Evolutionary conservation across 73 alveolate species (phyloP).

Genomic region (Uronychia setigera): DNA sequence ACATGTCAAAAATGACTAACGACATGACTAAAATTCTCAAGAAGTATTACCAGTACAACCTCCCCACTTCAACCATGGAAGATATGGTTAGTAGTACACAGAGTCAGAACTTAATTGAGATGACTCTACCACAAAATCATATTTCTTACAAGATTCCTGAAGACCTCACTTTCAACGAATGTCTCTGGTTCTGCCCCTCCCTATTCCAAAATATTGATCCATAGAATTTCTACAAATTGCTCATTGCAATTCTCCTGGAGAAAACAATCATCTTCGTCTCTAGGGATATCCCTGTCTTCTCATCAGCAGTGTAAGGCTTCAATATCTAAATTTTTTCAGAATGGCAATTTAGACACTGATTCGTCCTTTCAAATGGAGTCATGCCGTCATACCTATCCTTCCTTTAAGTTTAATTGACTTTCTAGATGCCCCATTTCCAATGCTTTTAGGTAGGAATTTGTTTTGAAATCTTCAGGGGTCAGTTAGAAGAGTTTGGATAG

Average conservation of each 20-base stretch:
- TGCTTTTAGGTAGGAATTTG: not conserved
- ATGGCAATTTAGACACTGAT: not conserved
- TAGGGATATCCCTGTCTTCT: not conserved
- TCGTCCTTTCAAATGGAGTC: not conserved
- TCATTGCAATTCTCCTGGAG: not conserved
- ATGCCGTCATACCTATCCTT: not conserved
- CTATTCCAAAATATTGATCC: not conserved
- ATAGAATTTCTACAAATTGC: not conserved
- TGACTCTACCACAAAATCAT: not conserved
- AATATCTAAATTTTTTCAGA: not conserved
- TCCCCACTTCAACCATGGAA: too few relatives aligned
- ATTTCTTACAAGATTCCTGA: not conserved
- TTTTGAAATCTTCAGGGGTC: not conserved
- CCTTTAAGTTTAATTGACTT: not conserved
- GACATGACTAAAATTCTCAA: not conserved
- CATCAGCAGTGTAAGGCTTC: not conserved
- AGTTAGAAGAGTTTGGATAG: not conserved
- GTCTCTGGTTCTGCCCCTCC: not conserved
- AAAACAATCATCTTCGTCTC: not conserved
- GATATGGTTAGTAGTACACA: too few relatives aligned
- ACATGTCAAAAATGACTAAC: not conserved
- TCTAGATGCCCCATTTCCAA: not conserved
- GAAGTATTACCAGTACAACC: not conserved
- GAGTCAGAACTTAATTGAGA: not conserved
- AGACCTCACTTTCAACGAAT: not conserved